Percentiles rank a stretch among this genome's conserved stretches.
Conservation (phyloP, 2,329 filamentous ascomycete genomes). For the Hortaea werneckii region DNA sequence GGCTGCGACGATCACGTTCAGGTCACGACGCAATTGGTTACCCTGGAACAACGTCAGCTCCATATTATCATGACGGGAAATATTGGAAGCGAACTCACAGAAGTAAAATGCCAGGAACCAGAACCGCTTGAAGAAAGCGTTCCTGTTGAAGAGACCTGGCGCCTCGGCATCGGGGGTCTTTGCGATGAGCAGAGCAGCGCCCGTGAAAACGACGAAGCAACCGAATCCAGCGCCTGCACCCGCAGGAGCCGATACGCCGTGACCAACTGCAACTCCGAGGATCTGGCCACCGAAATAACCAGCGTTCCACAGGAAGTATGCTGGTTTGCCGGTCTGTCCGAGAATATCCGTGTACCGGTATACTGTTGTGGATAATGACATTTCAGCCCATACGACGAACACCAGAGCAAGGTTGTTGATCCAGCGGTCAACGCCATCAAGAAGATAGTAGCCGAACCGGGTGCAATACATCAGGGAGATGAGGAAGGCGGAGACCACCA, state of each 20-base stretch:
- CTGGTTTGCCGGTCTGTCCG: slow-evolving; percentile 33
- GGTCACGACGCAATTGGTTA: slow-evolving; percentile 46
- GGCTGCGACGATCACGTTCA: slow-evolving; percentile 44
- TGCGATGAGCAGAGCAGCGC: not conserved
- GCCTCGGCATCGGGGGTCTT: slow-evolving; percentile 29
- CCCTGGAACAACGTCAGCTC: slow-evolving; percentile 30
- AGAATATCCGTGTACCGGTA: slow-evolving; percentile 43
- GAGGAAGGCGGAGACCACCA: slow-evolving; percentile 43
- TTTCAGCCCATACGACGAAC: slow-evolving; percentile 45
- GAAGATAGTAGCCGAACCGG: slow-evolving; percentile 46
- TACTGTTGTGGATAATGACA: slow-evolving; percentile 43
- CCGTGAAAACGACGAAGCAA: not conserved
- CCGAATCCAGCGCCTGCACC: slow-evolving; percentile 1
- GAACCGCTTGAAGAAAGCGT: slow-evolving; percentile 30
- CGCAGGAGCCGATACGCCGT: slow-evolving; percentile 22
- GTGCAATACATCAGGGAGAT: slow-evolving; percentile 49
- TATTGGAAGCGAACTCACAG: slow-evolving; percentile 31
- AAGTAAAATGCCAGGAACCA: slow-evolving; percentile 51
- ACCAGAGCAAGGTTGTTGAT: slow-evolving; percentile 46
- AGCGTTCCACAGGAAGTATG: slow-evolving; percentile 39
- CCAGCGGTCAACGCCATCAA: slow-evolving; percentile 47
- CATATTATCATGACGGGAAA: no score
- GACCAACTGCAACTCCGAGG: slow-evolving; percentile 41
- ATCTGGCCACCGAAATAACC: slow-evolving; percentile 46
- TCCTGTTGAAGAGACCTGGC: slow-evolving; percentile 34